Evolutionary conservation across 768 basidiomycete species (phyloP).

Genomic region (Boletus patriciae): DNA sequence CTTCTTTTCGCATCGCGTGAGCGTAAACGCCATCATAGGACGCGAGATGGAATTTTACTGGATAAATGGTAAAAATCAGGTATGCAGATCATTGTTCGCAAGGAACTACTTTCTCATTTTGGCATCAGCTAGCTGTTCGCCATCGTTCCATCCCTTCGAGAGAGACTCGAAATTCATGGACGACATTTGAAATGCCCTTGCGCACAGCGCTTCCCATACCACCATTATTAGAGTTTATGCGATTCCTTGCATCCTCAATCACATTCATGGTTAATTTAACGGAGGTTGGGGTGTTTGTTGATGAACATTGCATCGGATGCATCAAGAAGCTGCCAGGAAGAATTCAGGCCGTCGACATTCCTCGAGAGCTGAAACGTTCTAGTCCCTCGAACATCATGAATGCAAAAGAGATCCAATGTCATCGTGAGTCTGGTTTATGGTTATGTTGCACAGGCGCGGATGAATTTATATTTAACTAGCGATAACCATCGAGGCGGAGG

Average conservation of each 20-base stretch:
- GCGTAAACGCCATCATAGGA: background rate
- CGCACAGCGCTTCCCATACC: constrained; percentile 77
- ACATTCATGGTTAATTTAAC: constrained; percentile 84
- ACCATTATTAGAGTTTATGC: constrained; percentile 75
- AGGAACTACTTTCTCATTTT: background rate
- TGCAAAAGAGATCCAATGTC: constrained; percentile 51
- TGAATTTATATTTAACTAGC: constrained; percentile 38
- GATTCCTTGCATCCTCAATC: constrained; percentile 90
- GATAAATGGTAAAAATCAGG: background rate
- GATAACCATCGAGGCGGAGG: constrained; percentile 73
- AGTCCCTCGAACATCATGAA: constrained; percentile 66
- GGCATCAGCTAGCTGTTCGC: background rate
- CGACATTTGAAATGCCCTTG: constrained; percentile 81
- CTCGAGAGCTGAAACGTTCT: constrained; percentile 50
- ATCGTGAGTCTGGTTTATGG: constrained; percentile 3
- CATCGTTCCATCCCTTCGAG: background rate
- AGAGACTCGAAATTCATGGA: constrained; percentile 53
- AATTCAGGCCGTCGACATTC: constrained; percentile 48
- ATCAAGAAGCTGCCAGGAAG: constrained; percentile 58
- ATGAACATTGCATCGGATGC: constrained; percentile 65
- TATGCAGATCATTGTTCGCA: background rate
- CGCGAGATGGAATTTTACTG: constrained; percentile 1
- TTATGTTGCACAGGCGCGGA: too few species aligned
- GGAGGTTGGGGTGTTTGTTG: constrained; percentile 74
- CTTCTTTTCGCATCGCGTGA: background rate